Evolutionary conservation across 2,329 filamentous ascomycete species (phyloP).

Genomic region (Fusarium bactridioides): DNA sequence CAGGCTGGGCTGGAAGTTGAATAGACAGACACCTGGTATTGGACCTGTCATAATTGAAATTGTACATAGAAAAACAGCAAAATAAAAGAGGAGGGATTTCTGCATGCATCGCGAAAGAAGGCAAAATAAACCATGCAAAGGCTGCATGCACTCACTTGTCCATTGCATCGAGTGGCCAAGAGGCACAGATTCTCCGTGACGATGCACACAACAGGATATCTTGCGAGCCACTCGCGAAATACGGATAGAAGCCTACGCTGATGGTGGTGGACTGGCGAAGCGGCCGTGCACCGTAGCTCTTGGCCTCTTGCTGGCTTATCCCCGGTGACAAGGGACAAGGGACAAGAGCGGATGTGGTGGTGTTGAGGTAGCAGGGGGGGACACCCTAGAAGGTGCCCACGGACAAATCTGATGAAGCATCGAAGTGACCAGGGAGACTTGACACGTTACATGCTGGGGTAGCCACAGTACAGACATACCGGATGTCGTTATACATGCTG

Average conservation of each 20-base stretch:
- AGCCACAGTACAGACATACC: background rate
- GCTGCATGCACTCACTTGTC: background rate
- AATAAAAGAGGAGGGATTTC: conserved; percentile 11
- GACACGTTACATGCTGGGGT: conserved; percentile 35
- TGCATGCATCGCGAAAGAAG: conserved; percentile 3
- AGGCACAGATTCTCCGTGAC: background rate
- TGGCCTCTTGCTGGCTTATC: conserved; percentile 17
- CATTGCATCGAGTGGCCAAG: conserved; percentile 4
- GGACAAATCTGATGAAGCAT: conserved; percentile 28
- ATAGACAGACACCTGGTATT: conserved; percentile 18
- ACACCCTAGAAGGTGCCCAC: conserved; percentile 3
- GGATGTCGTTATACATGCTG: background rate
- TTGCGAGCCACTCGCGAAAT: conserved; percentile 5
- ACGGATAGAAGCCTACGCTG: conserved; percentile 10
- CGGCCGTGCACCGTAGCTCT: conserved; percentile 11
- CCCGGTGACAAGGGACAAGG: conserved; percentile 29
- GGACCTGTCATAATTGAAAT: conserved; percentile 9
- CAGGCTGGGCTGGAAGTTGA: conserved; percentile 79
- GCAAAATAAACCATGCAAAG: background rate
- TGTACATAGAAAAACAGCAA: conserved; percentile 12
- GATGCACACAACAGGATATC: background rate
- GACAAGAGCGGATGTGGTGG: conserved; percentile 1
- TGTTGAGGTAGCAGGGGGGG: conserved; percentile 24
- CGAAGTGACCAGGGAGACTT: conserved; percentile 30
- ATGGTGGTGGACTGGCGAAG: conserved; percentile 13